Conservation (phyloP, 805 yeast species). For the Ogataea ramenticola region DNA sequence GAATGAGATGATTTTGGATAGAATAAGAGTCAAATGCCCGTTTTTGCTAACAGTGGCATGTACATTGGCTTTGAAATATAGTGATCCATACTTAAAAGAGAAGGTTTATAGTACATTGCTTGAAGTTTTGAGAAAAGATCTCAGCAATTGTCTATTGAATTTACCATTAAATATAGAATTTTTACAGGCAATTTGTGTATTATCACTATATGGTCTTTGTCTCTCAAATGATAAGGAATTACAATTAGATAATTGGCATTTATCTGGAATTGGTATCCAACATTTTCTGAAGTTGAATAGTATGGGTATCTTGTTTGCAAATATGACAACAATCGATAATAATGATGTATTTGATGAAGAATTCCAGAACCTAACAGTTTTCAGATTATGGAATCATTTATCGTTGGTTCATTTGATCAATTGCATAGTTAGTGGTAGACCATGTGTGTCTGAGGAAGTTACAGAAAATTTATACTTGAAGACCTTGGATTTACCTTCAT, state of each 20-base stretch:
- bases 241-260: constrained; percentile 61
- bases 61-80: constrained; percentile 51
- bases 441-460: constrained; percentile 42
- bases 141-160: constrained; percentile 35
- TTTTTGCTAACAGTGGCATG: constrained; percentile 63
- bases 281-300: constrained; percentile 49
- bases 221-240: constrained; percentile 39
- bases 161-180: constrained; percentile 46
- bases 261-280: constrained; percentile 59
- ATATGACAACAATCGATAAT: neutral
- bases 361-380: constrained; percentile 45
- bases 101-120: constrained; percentile 37
- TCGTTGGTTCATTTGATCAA: constrained; percentile 60
- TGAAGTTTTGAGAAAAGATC: constrained; percentile 40
- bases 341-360: constrained; percentile 26
- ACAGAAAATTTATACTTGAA: constrained; percentile 46
- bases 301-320: constrained; percentile 29
- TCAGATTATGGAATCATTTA: constrained; percentile 67
- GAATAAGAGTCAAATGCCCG: constrained; percentile 46
- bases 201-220: constrained; percentile 59
- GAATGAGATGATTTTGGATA: constrained; percentile 39
- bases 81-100: constrained; percentile 29
- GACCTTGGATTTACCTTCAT: constrained; percentile 45
- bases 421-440: constrained; percentile 59
- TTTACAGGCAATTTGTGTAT: constrained; percentile 58